Conservation (phyloP, 2,329 filamentous ascomycete genomes). For the Talaromyces amestolkiae region DNA sequence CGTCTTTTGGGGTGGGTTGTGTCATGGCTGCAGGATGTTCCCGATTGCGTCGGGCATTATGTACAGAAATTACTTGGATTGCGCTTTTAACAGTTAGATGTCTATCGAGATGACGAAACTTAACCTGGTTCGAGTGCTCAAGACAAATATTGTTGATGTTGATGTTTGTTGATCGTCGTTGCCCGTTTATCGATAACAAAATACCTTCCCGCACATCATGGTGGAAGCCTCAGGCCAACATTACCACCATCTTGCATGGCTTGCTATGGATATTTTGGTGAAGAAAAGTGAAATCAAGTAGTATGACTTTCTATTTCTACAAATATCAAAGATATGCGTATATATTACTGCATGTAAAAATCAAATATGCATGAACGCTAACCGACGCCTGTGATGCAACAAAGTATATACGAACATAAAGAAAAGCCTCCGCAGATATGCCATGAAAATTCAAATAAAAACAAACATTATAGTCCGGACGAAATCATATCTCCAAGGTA, state of each 20-base stretch:
- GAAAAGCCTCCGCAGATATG: background rate
- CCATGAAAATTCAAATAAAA: background rate
- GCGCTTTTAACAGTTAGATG: background rate
- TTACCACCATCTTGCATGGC: background rate
- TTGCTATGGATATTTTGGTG: background rate
- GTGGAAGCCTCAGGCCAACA: background rate
- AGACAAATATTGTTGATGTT: constrained; percentile 8
- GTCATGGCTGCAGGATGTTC: background rate
- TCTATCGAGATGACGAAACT: background rate
- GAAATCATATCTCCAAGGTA: constrained; percentile 51
- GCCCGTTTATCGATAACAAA: constrained; percentile 5
- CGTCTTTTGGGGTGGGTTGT: background rate
- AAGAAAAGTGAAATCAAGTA: background rate
- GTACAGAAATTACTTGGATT: background rate
- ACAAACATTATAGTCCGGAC: constrained; percentile 24
- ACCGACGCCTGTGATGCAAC: constrained; percentile 1
- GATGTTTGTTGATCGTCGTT: constrained; percentile 9
- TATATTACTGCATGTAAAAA: background rate
- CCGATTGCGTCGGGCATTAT: background rate
- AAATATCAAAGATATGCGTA: background rate
- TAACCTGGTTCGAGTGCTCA: too few relatives aligned
- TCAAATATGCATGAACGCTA: constrained; percentile 5
- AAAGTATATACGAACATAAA: background rate
- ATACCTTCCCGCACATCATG: background rate
- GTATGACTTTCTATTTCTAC: background rate